phyloP scores from a whole-genome alignment of 164 flowering plant genomes.

The Magnolia changhungtana region DNA sequence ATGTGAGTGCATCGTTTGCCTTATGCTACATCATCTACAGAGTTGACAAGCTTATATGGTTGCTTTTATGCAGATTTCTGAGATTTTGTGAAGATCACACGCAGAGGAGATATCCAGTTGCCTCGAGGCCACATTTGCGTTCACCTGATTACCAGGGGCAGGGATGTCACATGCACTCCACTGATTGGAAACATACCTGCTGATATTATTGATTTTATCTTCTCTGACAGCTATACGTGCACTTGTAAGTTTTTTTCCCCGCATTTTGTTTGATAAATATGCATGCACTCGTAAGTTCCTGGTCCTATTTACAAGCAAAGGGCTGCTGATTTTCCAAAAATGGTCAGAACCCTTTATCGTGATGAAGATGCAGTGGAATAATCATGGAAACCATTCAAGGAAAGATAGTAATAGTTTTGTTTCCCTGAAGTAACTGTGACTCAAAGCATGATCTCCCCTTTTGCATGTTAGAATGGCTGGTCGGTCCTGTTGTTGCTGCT shows the following conservation, averaged over 20 bases:
- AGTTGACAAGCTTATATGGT: neutral
- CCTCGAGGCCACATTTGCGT: neutral
- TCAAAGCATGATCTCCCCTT: neutral
- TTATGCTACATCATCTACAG: neutral
- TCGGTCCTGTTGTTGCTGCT: neutral
- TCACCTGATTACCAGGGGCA: neutral
- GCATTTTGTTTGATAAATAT: neutral
- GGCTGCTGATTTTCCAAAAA: neutral
- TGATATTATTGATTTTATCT: neutral
- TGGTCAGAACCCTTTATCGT: neutral
- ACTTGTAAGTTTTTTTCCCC: neutral
- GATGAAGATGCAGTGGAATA: neutral
- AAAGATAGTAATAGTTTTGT: neutral
- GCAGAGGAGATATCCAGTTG: neutral
- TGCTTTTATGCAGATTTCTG: slow-evolving; percentile 58
- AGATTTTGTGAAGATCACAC: slow-evolving; percentile 44
- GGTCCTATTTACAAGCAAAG: slow-evolving; percentile 1
- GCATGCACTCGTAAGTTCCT: neutral
- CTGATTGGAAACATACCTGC: neutral
- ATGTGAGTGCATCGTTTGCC: slow-evolving; percentile 43
- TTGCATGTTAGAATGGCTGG: neutral
- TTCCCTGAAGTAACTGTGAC: neutral
- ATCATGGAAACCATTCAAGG: neutral
- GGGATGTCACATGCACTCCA: neutral
- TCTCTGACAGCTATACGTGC: neutral